A percentile compares a stretch with the other conserved stretches of the same genome.
phyloP scores from a whole-genome alignment of 73 alveolate genomes.

The Urostyla sp. region DNA sequence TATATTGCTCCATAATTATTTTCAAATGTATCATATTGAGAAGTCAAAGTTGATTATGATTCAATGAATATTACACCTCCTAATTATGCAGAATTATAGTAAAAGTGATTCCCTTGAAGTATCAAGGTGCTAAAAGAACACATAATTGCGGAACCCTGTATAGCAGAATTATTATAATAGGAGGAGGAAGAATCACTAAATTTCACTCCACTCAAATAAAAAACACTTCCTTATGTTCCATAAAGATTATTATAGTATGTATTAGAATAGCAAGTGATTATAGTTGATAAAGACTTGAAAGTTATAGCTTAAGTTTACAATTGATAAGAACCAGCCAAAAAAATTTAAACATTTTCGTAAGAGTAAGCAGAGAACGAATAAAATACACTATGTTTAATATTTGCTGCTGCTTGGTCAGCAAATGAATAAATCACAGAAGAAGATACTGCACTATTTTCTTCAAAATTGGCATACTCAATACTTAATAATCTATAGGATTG shows the following conservation, averaged over 20 bases:
- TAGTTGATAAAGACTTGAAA: no score
- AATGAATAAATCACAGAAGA: no score
- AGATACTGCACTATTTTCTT: no score
- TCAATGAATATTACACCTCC: conserved; percentile 27
- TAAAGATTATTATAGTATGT: neutral
- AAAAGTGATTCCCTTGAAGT: neutral
- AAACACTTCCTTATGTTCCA: conserved; percentile 13
- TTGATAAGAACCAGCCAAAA: no score
- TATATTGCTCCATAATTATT: neutral
- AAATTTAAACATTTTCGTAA: no score
- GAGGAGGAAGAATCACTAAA: neutral
- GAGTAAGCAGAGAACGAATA: no score
- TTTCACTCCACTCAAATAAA: neutral
- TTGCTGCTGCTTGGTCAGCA: no score
- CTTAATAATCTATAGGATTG: no score
- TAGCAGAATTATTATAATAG: conserved; percentile 23
- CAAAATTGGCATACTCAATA: no score
- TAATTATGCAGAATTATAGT: conserved; percentile 8
- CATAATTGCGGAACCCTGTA: conserved; percentile 2
- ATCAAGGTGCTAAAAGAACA: neutral
- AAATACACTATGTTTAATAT: no score
- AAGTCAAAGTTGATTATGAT: neutral
- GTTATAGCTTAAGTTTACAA: no score
- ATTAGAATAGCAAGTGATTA: no score
- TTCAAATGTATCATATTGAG: neutral